Base-by-base conservation (phyloP, 2,329 filamentous ascomycete species). In the Ophiocordyceps camponoti-leonardi region DNA sequence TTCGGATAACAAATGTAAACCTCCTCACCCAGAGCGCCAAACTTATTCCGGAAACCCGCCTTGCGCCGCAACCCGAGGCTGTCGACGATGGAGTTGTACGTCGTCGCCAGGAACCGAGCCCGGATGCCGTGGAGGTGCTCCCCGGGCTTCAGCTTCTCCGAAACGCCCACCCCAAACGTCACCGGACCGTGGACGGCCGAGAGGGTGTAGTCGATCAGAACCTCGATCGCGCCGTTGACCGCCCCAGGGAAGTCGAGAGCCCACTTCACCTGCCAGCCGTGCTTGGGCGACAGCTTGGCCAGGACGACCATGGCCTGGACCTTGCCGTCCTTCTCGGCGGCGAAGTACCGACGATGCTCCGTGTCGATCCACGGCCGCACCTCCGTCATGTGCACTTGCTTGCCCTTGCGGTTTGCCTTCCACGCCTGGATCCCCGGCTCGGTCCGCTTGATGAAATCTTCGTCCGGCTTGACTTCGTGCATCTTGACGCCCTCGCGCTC, bases 251-350 rank as follows among this genome's bases (percentile, higher is more conserved):
- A 94, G 63, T 95, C 86, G 46, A 95, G 77, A n/a, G 83, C 84
- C 69, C 92, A 94, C 68, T 95, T 95, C 59, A 94, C 81, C 67
- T 95, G 88, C 78, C 86, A 93, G 46, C 88, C 88, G 59, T 93
- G 77, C 33, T 76, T 70, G 2, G 86, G 85, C 4, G 83, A 77
- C 26, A 95, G 76, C 61, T 86, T 83, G 45, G 84, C 83, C 54
- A 95, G 69, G 10, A 90, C 80, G n/a, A 90, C 81, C 48, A 95
- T 74, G 31, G 83, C 81, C 40, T 73, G 73, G 47, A 95, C 77
- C 48, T 73, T 76, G 50, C 83, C 83, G 16, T 84, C 74, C 56
- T 83, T 83, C 51, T 81, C 73, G 11, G 86, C 83, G 54, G 86
- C 83, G 58, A 88, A 85, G 67, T 94, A 95, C 51, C 86, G 82